Evolutionary conservation across 805 yeast species (phyloP).

Genomic region (Yarrowia osloensis): DNA sequence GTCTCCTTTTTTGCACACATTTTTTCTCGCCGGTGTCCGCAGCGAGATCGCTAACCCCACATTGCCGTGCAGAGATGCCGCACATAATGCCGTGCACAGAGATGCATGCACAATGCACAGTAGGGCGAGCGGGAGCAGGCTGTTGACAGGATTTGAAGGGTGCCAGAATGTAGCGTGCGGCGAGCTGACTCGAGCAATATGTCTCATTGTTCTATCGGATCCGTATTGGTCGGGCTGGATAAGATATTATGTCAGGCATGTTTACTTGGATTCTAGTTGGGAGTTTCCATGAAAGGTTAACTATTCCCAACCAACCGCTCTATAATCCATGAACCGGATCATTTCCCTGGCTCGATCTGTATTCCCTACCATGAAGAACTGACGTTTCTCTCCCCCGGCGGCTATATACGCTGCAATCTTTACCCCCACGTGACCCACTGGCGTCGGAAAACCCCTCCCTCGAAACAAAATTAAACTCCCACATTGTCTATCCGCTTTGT

Average conservation of each 20-base stretch:
- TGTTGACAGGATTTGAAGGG: neutral
- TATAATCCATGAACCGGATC: no score
- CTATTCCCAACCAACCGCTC: no score
- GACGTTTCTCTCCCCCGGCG: neutral
- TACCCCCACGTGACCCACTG: neutral
- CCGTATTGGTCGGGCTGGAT: neutral
- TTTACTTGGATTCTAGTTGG: neutral
- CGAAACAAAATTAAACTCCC: neutral
- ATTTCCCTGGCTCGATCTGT: no score
- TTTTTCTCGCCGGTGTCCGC: neutral
- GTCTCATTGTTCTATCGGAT: neutral
- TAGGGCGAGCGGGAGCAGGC: neutral
- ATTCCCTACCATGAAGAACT: no score
- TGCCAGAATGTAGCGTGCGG: neutral
- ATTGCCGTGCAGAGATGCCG: slow-evolving; percentile 20
- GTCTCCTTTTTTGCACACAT: neutral
- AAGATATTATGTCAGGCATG: neutral
- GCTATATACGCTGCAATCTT: neutral
- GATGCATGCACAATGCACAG: neutral
- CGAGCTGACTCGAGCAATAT: neutral
- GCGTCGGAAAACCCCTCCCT: neutral
- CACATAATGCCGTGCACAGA: slow-evolving; percentile 14
- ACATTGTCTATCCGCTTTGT: slow-evolving; percentile 9
- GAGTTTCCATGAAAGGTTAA: neutral
- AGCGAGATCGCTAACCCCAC: slow-evolving; percentile 26